A percentile compares a stretch with the other conserved stretches of the same genome.
These are phyloP conservation scores for Vaucheria bursata DNA, from an alignment of 352 stramenopile genomes.

Conservation along the genomic window DNA sequence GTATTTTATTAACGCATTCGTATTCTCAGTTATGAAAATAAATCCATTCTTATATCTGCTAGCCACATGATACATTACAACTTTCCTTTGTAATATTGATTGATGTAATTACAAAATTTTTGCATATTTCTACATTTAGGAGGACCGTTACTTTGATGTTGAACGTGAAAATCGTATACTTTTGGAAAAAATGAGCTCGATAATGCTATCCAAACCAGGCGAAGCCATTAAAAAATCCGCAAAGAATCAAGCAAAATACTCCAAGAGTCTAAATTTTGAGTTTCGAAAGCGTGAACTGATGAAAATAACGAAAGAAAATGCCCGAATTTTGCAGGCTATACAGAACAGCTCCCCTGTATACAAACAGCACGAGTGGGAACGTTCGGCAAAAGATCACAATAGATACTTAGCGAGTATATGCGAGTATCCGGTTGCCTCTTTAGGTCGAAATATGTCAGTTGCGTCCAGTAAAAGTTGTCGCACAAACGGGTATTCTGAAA, in stretches of 20 bases:
- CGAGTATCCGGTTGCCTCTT: conserved; percentile 57
- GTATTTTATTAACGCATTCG: no score
- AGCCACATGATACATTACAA: neutral
- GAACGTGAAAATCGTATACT: conserved; percentile 91
- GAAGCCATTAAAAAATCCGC: conserved; percentile 35
- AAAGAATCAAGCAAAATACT: conserved; percentile 25
- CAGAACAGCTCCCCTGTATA: conserved; percentile 77
- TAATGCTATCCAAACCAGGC: conserved; percentile 59
- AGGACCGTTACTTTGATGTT: conserved; percentile 84
- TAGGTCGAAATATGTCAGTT: neutral
- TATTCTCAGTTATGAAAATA: neutral
- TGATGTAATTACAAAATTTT: neutral
- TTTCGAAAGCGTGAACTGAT: conserved; percentile 60
- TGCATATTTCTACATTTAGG: no score
- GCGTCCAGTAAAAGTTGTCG: no score
- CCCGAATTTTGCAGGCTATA: conserved; percentile 68
- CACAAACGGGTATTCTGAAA: no score
- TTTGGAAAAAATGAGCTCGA: conserved; percentile 92
- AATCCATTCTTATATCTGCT: neutral
- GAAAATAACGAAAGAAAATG: conserved; percentile 65
- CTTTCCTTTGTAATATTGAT: neutral
- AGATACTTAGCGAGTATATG: conserved; percentile 74
- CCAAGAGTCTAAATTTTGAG: conserved; percentile 48
- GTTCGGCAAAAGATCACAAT: conserved; percentile 70
- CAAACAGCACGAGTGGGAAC: conserved; percentile 73